A percentile compares a stretch with the other conserved stretches of the same genome.
These are phyloP conservation scores for Pecoramyces ruminantium DNA, from an alignment of 192 early-diverging fungal species.

Conservation along the genomic window DNA sequence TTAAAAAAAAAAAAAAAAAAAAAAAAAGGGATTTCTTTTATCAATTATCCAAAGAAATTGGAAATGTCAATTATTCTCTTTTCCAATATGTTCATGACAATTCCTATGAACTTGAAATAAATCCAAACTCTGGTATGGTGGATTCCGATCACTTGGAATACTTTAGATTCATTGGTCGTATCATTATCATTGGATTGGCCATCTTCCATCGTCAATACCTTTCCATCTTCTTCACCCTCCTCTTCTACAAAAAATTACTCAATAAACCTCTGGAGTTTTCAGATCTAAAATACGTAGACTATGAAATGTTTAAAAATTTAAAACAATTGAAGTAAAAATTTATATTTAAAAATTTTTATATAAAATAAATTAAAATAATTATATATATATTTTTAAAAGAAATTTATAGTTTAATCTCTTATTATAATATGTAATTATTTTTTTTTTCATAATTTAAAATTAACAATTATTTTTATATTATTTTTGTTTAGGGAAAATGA, in stretches of 20 bases:
- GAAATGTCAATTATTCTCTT: conserved; percentile 82
- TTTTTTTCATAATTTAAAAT: too few species aligned
- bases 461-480: too few species aligned
- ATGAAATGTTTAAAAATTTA: conserved; percentile 74
- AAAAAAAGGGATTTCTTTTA: conserved; percentile 99
- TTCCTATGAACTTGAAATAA: conserved; percentile 95
- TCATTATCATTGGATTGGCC: conserved; percentile 79
- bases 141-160: conserved; percentile 96
- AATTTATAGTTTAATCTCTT: too few species aligned
- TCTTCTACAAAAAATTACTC: conserved; percentile 92
- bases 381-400: too few species aligned
- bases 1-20: too few species aligned
- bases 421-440: too few species aligned
- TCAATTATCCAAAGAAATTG: conserved; percentile 92
- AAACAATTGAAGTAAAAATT: conserved; percentile 85
- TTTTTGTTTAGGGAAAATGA: conserved; percentile 70
- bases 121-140: conserved; percentile 68
- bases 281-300: conserved; percentile 91
- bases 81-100: conserved; percentile 97
- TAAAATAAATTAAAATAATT: too few species aligned
- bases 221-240: conserved; percentile 85
- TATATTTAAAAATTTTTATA: too few species aligned
- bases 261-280: conserved; percentile 70
- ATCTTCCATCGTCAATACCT: conserved; percentile 97
- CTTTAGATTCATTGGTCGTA: conserved; percentile 97